These are phyloP conservation scores for Phlebopus sp. DNA, from an alignment of 1,284 basidiomycete genomes.

Conservation along the genomic window DNA sequence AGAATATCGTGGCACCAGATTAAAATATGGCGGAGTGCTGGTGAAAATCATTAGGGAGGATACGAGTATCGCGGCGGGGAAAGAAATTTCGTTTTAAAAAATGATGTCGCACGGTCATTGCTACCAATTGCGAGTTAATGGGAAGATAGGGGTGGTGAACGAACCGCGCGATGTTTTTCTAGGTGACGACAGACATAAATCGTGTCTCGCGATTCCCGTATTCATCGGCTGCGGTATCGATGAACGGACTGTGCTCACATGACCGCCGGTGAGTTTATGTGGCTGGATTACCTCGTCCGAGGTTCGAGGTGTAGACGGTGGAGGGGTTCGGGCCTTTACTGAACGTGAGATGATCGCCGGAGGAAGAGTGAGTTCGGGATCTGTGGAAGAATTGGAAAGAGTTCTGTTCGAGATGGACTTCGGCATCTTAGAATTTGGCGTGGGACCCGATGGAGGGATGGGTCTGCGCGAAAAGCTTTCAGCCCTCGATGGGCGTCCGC, in stretches of 20 bases:
- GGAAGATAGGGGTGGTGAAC: not conserved
- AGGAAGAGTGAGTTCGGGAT: conserved; percentile 11
- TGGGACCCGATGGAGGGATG: not conserved
- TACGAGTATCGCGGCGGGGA: not conserved
- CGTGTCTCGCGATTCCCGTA: not conserved
- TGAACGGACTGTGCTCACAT: not conserved
- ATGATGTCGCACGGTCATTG: not conserved
- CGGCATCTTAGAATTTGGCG: conserved; percentile 2
- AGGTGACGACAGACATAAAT: not conserved
- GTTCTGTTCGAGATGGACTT: conserved; percentile 12
- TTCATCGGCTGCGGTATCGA: not conserved
- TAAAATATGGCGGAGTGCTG: not conserved
- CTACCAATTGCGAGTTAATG: not conserved
- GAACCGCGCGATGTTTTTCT: not conserved
- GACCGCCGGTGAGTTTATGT: not conserved
- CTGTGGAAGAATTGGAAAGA: conserved; percentile 6
- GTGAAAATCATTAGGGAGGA: not conserved
- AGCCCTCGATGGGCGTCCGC: conserved; percentile 6
- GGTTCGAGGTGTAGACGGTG: not conserved
- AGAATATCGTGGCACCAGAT: too few species aligned
- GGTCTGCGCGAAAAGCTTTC: conserved; percentile 12
- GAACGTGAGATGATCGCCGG: conserved; percentile 9
- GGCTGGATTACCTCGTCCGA: not conserved
- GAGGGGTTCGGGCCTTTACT: not conserved
- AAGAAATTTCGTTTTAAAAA: not conserved